phyloP scores from a whole-genome alignment of 768 basidiomycete species.

The Termitomyces sp. region DNA sequence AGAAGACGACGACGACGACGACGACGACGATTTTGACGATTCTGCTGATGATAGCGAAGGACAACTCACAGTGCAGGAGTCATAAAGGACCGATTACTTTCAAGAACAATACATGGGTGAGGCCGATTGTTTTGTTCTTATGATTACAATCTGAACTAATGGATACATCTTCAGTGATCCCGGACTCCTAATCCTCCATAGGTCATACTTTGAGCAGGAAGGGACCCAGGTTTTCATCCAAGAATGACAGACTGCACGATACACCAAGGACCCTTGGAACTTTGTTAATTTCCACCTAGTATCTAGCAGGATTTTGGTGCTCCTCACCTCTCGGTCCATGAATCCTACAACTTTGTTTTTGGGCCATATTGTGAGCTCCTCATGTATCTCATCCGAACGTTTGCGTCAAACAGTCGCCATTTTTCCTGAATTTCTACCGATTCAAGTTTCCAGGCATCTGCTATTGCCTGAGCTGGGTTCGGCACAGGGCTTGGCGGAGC shows the following conservation, averaged over 20 bases:
- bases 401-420: slow-evolving; percentile 51
- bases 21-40: slow-evolving; percentile 41
- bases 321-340: slow-evolving; percentile 10
- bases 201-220: background rate
- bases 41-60: slow-evolving; percentile 40
- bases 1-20: slow-evolving; percentile 44
- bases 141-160: slow-evolving; percentile 12
- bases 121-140: slow-evolving; percentile 4
- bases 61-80: slow-evolving; percentile 22
- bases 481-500: slow-evolving; percentile 27
- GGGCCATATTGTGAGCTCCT: slow-evolving; percentile 32
- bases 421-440: slow-evolving; percentile 53
- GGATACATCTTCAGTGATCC: slow-evolving; percentile 9
- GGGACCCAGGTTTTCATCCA: background rate
- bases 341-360: slow-evolving; percentile 51
- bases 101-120: slow-evolving; percentile 3
- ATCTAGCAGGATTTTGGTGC: background rate
- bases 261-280: background rate
- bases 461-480: slow-evolving; percentile 61
- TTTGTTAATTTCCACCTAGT: background rate
- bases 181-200: background rate
- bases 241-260: background rate
- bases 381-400: slow-evolving; percentile 47
- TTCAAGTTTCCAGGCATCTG: slow-evolving; percentile 64
- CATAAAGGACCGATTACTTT: background rate